Percentiles rank a stretch among this genome's conserved stretches.
These are phyloP conservation scores for Pseudohalonectria lignicola DNA, from an alignment of 2,329 filamentous ascomycete species.

Conservation along the genomic window DNA sequence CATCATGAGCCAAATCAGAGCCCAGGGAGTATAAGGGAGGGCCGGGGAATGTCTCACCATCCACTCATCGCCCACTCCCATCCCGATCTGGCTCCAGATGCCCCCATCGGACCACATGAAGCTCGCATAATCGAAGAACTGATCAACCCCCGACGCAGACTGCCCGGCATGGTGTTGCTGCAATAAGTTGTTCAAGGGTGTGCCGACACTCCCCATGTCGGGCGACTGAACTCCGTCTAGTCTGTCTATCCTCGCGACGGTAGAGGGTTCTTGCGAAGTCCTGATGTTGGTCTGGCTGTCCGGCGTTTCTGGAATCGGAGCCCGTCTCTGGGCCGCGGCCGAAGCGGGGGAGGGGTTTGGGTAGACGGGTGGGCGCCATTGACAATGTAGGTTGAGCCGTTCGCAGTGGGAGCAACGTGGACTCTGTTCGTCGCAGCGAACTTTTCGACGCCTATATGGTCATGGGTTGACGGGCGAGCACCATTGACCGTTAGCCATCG, in stretches of 20 bases:
- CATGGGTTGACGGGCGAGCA: no score
- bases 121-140: constrained; percentile 34
- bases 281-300: no score
- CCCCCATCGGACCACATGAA: constrained; percentile 34
- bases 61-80: not conserved
- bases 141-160: constrained; percentile 17
- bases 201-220: not conserved
- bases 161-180: no score
- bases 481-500: no score
- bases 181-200: not conserved
- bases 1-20: no score
- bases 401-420: constrained; percentile 42
- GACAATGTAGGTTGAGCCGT: constrained; percentile 39
- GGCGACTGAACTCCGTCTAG: not conserved
- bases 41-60: no score
- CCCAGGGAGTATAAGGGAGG: no score
- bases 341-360: constrained; percentile 9
- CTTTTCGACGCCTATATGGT: constrained; percentile 39
- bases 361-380: constrained; percentile 25
- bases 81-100: constrained; percentile 20
- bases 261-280: no score
- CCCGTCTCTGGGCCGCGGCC: not conserved
- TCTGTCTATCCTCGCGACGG: no score
- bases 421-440: constrained; percentile 41
- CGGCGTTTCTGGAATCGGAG: constrained; percentile 1